These are phyloP conservation scores for Podosphaera fusca DNA, from an alignment of 2,329 filamentous ascomycete genomes.

Conservation along the genomic window DNA sequence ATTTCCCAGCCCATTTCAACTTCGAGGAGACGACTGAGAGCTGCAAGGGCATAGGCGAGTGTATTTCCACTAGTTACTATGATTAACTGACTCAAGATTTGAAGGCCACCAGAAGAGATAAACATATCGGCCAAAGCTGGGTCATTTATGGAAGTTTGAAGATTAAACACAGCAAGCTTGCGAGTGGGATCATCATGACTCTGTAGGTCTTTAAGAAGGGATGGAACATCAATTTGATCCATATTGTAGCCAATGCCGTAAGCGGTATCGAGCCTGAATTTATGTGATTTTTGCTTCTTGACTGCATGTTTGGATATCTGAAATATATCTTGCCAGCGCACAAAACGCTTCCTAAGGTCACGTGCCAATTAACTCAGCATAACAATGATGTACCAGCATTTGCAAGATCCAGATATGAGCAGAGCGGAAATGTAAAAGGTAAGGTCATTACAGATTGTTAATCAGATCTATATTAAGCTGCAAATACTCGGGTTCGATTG, in stretches of 20 bases:
- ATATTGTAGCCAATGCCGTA: conserved; percentile 13
- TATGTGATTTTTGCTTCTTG: background rate
- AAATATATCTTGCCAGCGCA: background rate
- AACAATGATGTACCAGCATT: background rate
- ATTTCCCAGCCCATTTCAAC: conserved; percentile 97
- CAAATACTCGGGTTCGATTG: no score
- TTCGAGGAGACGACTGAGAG: conserved; percentile 67
- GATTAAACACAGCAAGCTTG: conserved; percentile 98
- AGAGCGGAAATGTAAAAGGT: no score
- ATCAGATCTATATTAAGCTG: no score
- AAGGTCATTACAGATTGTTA: no score
- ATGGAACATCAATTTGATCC: conserved; percentile 45
- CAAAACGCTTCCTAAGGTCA: background rate
- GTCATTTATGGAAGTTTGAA: conserved; percentile 86
- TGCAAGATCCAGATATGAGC: no score
- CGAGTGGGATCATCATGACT: conserved; percentile 71
- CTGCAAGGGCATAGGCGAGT: conserved; percentile 81
- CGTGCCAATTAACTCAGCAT: no score
- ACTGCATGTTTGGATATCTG: background rate
- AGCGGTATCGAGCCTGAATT: background rate
- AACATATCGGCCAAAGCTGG: conserved; percentile 93
- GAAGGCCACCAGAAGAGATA: conserved; percentile 68
- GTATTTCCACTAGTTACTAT: conserved; percentile 80
- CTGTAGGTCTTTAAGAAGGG: conserved; percentile 37
- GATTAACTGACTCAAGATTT: conserved; percentile 59